Conservation (phyloP, 192 early-diverging fungal genomes). For the Haplosporangium gracile region DNA sequence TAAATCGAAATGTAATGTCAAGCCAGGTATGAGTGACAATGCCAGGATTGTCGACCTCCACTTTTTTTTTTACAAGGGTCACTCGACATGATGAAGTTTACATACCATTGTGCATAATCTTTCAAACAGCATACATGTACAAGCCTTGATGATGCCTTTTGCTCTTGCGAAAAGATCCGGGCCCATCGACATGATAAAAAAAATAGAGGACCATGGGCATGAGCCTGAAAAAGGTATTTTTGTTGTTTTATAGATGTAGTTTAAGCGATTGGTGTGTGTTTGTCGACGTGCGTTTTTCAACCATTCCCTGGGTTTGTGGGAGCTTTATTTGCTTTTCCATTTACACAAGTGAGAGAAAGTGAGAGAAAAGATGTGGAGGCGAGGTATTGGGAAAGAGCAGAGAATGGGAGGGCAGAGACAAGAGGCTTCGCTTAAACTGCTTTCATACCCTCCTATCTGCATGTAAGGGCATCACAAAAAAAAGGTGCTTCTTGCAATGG, state of each 20-base stretch:
- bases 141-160: background rate
- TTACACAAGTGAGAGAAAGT: background rate
- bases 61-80: slow-evolving; percentile 10
- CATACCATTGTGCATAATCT: background rate
- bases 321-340: background rate
- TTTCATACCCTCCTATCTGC: background rate
- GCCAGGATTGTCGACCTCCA: background rate
- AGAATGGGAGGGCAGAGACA: background rate
- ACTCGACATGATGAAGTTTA: background rate
- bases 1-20: background rate
- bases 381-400: background rate
- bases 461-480: too few relatives aligned
- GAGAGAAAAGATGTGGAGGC: background rate
- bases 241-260: background rate
- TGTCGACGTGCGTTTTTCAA: background rate
- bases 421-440: background rate
- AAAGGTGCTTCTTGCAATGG: background rate
- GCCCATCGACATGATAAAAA: background rate
- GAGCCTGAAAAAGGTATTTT: background rate
- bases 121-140: background rate
- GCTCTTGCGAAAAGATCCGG: background rate
- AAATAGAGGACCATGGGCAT: background rate
- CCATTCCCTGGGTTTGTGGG: background rate
- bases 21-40: background rate
- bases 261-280: slow-evolving; percentile 2